Evolutionary conservation across 768 basidiomycete genomes (phyloP).

Genomic region (Trametes villosa): DNA sequence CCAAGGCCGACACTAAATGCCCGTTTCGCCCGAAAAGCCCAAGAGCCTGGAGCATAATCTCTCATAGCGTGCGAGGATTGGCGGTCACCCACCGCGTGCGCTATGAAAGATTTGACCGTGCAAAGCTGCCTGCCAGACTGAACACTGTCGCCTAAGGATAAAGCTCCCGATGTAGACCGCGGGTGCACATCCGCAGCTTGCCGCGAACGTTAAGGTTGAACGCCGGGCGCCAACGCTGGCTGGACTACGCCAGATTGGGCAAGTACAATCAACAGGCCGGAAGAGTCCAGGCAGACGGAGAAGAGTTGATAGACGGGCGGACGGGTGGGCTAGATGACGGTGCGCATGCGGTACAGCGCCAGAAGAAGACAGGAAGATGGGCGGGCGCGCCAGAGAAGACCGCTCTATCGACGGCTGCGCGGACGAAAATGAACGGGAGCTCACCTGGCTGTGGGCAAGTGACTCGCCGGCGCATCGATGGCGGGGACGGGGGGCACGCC

Average conservation of each 20-base stretch:
- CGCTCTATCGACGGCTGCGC: constrained; percentile 13
- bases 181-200: not conserved
- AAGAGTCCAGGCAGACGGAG: constrained; percentile 15
- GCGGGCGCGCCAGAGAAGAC: constrained; percentile 5
- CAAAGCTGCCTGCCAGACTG: no score
- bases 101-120: no score
- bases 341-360: constrained; percentile 11
- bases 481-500: constrained; percentile 1
- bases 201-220: not conserved
- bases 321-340: constrained; percentile 8
- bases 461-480: not conserved
- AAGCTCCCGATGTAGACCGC: no score
- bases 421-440: constrained; percentile 9
- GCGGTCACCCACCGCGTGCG: no score
- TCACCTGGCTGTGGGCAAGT: constrained; percentile 6
- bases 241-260: constrained; percentile 1
- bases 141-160: no score
- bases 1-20: no score
- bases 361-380: not conserved
- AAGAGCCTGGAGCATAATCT: no score
- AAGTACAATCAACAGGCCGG: constrained; percentile 13
- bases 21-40: no score
- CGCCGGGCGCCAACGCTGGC: constrained; percentile 2
- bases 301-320: not conserved
- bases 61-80: no score